These are phyloP conservation scores for Glebionis coronaria DNA, from an alignment of 129 eudicot genomes.

Conservation along the genomic window DNA sequence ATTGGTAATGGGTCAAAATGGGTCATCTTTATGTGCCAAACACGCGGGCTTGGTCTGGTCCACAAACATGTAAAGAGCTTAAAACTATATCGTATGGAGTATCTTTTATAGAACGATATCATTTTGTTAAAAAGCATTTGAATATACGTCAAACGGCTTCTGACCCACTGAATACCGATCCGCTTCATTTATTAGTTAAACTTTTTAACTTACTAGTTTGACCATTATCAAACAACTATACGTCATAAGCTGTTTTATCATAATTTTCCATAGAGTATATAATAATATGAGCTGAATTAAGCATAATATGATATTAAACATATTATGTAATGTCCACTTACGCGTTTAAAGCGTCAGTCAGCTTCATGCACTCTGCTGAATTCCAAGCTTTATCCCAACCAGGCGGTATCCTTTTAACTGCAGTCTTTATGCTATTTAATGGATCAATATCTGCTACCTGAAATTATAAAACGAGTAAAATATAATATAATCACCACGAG, in stretches of 20 bases:
- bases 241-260: too few species aligned
- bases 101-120: too few species aligned
- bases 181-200: too few species aligned
- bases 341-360: conserved; percentile 80
- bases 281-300: too few species aligned
- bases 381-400: conserved; percentile 84
- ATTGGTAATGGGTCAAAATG: neutral
- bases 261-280: too few species aligned
- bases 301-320: too few species aligned
- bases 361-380: conserved; percentile 60
- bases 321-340: conserved; percentile 29
- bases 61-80: too few species aligned
- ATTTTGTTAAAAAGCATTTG: too few species aligned
- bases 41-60: too few species aligned
- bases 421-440: conserved; percentile 67
- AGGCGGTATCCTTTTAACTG: conserved; percentile 72
- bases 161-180: too few species aligned
- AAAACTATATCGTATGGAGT: too few species aligned
- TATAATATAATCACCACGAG: conserved; percentile 15
- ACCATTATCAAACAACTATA: neutral
- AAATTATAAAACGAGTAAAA: conserved; percentile 21
- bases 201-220: neutral
- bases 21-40: neutral
- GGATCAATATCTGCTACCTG: conserved; percentile 95
- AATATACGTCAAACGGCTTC: neutral